phyloP scores from a whole-genome alignment of 208 protist genomes.

The Wallacemonas sp. region DNA sequence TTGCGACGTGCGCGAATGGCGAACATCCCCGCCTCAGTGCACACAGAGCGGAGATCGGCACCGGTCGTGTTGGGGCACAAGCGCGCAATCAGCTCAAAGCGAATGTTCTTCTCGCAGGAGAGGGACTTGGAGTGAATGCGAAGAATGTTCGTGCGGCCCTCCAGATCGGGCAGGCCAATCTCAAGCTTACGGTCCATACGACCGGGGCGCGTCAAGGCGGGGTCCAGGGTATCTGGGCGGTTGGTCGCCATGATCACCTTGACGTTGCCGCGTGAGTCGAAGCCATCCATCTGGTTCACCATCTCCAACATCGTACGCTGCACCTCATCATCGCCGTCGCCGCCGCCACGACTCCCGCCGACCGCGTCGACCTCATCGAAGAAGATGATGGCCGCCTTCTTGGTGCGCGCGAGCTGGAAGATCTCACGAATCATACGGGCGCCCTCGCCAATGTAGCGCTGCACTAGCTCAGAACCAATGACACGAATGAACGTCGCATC shows the following conservation, averaged over 20 bases:
- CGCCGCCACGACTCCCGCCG: conserved; percentile 91
- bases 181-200: conserved; percentile 99
- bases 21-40: conserved; percentile 99
- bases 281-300: conserved; percentile 99
- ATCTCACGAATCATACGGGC: conserved; percentile 99
- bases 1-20: conserved; percentile 99
- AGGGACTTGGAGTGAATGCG: conserved; percentile 99
- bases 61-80: conserved; percentile 99
- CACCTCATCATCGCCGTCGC: conserved; percentile 99
- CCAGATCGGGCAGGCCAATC: conserved; percentile 98
- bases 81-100: conserved; percentile 99
- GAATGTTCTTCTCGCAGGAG: conserved; percentile 97
- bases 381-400: conserved; percentile 99
- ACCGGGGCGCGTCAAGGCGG: conserved; percentile 99
- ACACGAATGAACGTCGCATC: conserved; percentile 99
- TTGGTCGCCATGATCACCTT: conserved; percentile 99
- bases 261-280: conserved; percentile 99
- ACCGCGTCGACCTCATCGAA: conserved; percentile 99
- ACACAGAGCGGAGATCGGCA: conserved; percentile 98
- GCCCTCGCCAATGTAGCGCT: conserved; percentile 99
- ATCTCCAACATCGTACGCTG: conserved; percentile 99
- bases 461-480: conserved; percentile 99
- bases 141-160: conserved; percentile 98
- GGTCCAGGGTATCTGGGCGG: conserved; percentile 99
- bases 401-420: conserved; percentile 99